Evolutionary conservation across 768 basidiomycete species (phyloP).

Genomic region (Suillus hirtellus): DNA sequence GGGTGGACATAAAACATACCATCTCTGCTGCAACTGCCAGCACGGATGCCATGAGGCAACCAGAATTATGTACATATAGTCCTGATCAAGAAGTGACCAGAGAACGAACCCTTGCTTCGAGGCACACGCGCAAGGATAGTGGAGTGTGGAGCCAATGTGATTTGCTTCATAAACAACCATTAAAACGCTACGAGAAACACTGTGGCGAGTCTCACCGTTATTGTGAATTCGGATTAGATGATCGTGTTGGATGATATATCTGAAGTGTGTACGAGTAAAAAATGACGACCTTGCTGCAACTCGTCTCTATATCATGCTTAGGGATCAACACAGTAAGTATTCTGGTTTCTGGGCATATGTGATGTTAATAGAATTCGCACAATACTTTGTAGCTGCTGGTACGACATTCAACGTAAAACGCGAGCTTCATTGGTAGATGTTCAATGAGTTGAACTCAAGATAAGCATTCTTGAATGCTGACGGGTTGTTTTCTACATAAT

Average conservation of each 20-base stretch:
- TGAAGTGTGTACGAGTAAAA: too few species aligned
- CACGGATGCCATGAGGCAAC: background rate
- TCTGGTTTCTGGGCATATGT: background rate
- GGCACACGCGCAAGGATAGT: background rate
- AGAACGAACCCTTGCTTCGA: background rate
- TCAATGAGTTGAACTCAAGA: slow-evolving; percentile 41
- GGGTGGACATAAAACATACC: background rate
- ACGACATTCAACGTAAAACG: background rate
- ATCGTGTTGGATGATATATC: background rate
- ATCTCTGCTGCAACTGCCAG: background rate
- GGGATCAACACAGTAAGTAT: background rate
- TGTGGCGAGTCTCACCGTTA: background rate
- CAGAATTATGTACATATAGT: background rate
- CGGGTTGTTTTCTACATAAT: slow-evolving; percentile 39
- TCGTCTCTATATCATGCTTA: background rate
- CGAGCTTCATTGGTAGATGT: slow-evolving; percentile 33
- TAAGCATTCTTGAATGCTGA: slow-evolving; percentile 35
- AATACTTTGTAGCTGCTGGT: background rate
- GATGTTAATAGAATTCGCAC: background rate
- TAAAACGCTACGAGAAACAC: background rate
- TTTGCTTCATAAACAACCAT: background rate
- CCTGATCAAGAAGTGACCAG: background rate
- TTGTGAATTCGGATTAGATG: background rate
- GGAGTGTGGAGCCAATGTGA: background rate
- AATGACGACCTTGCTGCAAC: background rate